These are phyloP conservation scores for Solanum sitiens DNA, from an alignment of 257 asterid species.

Conservation along the genomic window DNA sequence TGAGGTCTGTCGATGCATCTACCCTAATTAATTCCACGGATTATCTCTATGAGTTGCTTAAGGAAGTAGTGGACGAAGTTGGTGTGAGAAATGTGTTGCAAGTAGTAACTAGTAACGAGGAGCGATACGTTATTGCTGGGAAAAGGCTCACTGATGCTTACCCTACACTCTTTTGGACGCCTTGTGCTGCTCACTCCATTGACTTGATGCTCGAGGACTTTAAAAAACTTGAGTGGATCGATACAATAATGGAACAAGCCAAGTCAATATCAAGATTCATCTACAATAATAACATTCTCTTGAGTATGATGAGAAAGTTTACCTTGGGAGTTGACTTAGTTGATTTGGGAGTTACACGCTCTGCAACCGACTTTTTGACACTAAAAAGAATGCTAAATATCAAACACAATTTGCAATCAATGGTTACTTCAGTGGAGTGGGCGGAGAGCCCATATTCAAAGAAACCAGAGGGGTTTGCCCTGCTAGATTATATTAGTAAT, in stretches of 20 bases:
- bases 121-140: constrained; percentile 63
- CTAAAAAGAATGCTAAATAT: constrained; percentile 61
- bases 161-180: constrained; percentile 79
- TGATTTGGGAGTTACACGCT: constrained; percentile 51
- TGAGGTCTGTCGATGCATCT: constrained; percentile 68
- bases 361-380: constrained; percentile 60
- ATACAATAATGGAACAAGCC: constrained; percentile 57
- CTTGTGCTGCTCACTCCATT: constrained; percentile 73
- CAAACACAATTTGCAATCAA: constrained; percentile 63
- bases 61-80: constrained; percentile 75
- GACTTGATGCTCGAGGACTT: constrained; percentile 78
- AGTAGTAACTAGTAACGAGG: constrained; percentile 63
- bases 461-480: constrained; percentile 46
- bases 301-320: constrained; percentile 74
- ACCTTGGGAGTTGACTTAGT: constrained; percentile 80
- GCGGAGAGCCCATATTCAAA: constrained; percentile 63
- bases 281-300: constrained; percentile 36
- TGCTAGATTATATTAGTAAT: constrained; percentile 35
- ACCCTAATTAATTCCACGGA: constrained; percentile 40
- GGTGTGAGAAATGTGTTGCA: constrained; percentile 72
- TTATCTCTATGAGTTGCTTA: constrained; percentile 50
- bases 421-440: constrained; percentile 94
- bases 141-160: constrained; percentile 53
- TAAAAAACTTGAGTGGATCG: constrained; percentile 44
- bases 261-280: constrained; percentile 65